These are phyloP conservation scores for Tetradesmus lagerheimii DNA, from an alignment of 139 green algal species.

Conservation along the genomic window DNA sequence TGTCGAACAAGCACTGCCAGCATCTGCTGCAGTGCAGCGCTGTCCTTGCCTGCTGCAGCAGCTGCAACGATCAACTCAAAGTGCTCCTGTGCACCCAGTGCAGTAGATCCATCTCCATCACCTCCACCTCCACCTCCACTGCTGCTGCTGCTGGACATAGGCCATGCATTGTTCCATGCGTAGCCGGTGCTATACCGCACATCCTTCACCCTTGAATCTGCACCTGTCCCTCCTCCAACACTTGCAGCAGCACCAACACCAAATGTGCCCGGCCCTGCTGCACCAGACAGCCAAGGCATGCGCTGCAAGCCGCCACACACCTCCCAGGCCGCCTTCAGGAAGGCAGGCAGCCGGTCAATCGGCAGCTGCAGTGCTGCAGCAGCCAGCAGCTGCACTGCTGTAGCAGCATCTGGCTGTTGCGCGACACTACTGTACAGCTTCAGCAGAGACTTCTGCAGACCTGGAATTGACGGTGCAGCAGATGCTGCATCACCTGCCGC, in stretches of 20 bases:
- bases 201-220: neutral
- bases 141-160: neutral
- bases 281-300: constrained; percentile 17
- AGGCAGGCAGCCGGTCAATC: neutral
- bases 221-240: neutral
- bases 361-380: neutral
- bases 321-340: neutral
- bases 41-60: constrained; percentile 1
- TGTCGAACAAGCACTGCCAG: neutral
- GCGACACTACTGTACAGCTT: neutral
- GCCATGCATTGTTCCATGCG: neutral
- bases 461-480: neutral
- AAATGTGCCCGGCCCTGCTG: neutral
- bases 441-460: neutral
- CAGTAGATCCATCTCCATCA: neutral
- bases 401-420: neutral
- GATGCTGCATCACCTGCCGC: neutral
- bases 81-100: neutral
- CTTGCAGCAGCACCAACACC: neutral
- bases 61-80: constrained; percentile 20
- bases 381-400: constrained; percentile 26
- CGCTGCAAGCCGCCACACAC: neutral
- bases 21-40: constrained; percentile 3
- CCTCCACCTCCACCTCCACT: neutral
- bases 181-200: neutral